Base-by-base conservation (phyloP, 75 land plant genomes). In the Azolla pinnata region DNA sequence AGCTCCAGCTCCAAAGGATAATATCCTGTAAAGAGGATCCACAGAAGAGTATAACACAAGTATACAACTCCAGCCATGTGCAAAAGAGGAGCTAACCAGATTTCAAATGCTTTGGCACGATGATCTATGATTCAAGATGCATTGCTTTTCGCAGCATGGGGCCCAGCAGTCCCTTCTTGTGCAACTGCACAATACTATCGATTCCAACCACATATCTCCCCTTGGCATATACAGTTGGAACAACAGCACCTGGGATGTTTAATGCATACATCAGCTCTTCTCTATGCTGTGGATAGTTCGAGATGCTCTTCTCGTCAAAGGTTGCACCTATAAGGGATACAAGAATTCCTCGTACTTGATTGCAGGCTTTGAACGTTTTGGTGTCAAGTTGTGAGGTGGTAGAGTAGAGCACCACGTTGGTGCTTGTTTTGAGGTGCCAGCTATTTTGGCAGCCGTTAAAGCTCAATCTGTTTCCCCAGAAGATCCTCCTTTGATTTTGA, bases 161-260 rank as follows among this genome's bases (percentile, higher is more conserved):
- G 54, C 54, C 29, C 2, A 52, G 14, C 25, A 23, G 1, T 52
- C 54, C 54, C 14, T 26, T 52, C 54, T 52, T 52, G 25, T 52
- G 26, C 28, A 52, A 2, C 9, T 52, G 54, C 54, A 52, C 7
- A 52, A 52, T 52, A 24, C 28, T 52, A 7, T 52, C 54, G 27
- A 52, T 27, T 14, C 54, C 54, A 12, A 52, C 54, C 24, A 52
- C 2, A 25, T 27, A 52, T 14, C 27, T 52, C 2, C 54, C 54
- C 28, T 14, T 26, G 5, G 27, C 54, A 26, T 24, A 23, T 25
- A 52, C 2, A 27, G 54, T 52, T 21, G 54, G 54, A 26, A 52
- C 54, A 10, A 52, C 24, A 3, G 29, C 26, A 12, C 2, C 14
- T 23, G 29, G 3, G 4, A 52, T 52, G 54, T 52, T 27, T 24